Base-by-base conservation (phyloP, 2,329 filamentous ascomycete genomes). In the Aspergillus phoenicis region DNA sequence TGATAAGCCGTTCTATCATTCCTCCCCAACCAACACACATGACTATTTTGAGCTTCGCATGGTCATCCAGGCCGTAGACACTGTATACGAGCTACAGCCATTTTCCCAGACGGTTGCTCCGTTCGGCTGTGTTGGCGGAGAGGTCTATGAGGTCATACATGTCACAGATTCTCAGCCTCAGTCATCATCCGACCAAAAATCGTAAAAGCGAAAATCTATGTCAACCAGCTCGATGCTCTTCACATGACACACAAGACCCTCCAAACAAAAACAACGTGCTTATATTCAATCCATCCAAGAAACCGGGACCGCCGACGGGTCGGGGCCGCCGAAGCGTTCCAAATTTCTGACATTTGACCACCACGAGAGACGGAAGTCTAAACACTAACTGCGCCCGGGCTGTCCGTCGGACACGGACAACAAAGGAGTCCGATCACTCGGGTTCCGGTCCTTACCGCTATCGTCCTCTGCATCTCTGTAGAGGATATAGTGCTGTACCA, bases 401-500 rank as follows among this genome's bases (percentile, higher is more conserved):
- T 51, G 24, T 22, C 63, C 57, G 41, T 64, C 58, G 15, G 64
- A 61, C 24, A 66, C 65, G 8, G 62, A 62, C 56, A 77, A 62
- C 15, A 77, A 62, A 13, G 75, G 75, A 10, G 73, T 73, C 41
- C 65, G 64, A 15, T 66, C 59, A 52, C 67, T 64, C 2, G 69
- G 60, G 24, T 62, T 62, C n/a, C 61, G 45, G 13, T 41, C 45
- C 45, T 63, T 62, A 52, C 69, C 66, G n/a, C 67, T 61, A 4
- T 65, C 62, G 6, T 67, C 65, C 5, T 61, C 57, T 1, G 67
- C 71, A 15, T 72, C 73, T 62, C 74, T 75, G 72, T 97, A 98
- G 20, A 97, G 75, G 38, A 93, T 80, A 70, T 93, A 98, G 77
- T 98, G 95, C 79, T 99, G 95, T 4, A 85, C 71, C 55, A 98